These are phyloP conservation scores for Kentomonas sorsogonicus DNA, from an alignment of 208 protist genomes.

Conservation along the genomic window DNA sequence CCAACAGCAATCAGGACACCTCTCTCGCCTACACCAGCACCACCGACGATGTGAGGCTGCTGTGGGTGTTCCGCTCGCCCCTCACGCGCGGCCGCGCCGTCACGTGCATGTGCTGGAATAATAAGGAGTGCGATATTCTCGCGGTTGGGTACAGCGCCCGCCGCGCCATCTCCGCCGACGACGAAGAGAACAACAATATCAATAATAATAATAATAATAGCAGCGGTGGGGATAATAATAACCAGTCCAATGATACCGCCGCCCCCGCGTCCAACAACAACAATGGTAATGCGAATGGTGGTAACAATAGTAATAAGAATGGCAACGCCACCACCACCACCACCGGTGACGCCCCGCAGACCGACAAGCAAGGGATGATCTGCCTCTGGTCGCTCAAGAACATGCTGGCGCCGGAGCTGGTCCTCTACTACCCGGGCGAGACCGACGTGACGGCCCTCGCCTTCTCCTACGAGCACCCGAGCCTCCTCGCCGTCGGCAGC, in stretches of 20 bases:
- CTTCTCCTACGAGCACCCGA: constrained; percentile 89
- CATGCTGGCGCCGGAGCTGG: constrained; percentile 83
- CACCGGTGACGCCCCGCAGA: constrained; percentile 26
- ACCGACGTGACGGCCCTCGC: constrained; percentile 88
- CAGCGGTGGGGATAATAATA: too few species aligned
- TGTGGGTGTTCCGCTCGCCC: constrained; percentile 85
- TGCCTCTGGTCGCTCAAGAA: constrained; percentile 97
- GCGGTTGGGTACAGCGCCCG: constrained; percentile 43
- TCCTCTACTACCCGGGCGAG: constrained; percentile 67
- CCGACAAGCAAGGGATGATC: constrained; percentile 69
- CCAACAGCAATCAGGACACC: too few species aligned
- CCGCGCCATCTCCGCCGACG: background rate
- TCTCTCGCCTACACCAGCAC: constrained; percentile 26
- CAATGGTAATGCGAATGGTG: too few species aligned
- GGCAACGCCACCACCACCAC: background rate
- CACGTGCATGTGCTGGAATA: constrained; percentile 91
- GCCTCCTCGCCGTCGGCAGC: constrained; percentile 91
- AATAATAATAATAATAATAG: too few species aligned
- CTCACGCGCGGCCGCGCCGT: constrained; percentile 75
- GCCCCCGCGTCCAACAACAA: too few species aligned
- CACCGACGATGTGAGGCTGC: constrained; percentile 47
- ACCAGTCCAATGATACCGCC: too few species aligned
- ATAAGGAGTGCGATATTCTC: constrained; percentile 78
- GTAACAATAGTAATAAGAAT: too few species aligned
- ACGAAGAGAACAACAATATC: constrained; percentile 10